Conservation (phyloP, 345 rosid species). For the Linum trigynum region DNA sequence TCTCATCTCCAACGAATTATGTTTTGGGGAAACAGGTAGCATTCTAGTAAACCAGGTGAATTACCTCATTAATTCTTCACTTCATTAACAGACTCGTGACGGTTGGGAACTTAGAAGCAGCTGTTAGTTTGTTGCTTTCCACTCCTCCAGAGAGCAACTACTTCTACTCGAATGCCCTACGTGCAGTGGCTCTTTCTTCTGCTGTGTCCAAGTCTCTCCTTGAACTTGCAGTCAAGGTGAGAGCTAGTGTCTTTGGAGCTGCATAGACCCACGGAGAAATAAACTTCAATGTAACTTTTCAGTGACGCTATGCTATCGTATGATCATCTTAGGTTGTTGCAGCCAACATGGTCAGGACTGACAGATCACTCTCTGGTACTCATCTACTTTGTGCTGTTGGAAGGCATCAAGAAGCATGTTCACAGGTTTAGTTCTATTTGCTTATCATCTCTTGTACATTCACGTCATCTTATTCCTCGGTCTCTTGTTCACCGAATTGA, state of each 20-base stretch:
- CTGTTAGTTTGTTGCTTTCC: constrained; percentile 87
- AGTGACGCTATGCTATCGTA: constrained; percentile 3
- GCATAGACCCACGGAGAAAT: neutral
- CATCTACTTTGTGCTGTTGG: constrained; percentile 98
- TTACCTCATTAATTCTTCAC: constrained; percentile 10
- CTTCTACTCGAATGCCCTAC: constrained; percentile 87
- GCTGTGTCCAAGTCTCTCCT: constrained; percentile 94
- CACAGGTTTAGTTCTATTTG: constrained; percentile 54
- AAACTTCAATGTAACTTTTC: constrained; percentile 1
- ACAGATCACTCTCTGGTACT: constrained; percentile 75
- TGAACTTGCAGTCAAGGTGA: constrained; percentile 89
- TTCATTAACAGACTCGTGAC: constrained; percentile 62
- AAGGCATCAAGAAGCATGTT: constrained; percentile 96
- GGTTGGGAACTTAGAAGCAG: constrained; percentile 91
- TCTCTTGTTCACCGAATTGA: too few species aligned
- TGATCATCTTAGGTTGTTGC: constrained; percentile 67
- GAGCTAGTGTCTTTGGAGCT: constrained; percentile 6
- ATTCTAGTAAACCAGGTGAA: constrained; percentile 7
- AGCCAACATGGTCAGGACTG: constrained; percentile 94
- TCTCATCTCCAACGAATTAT: neutral
- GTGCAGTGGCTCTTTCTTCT: constrained; percentile 95
- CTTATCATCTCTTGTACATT: neutral
- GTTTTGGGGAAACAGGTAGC: neutral
- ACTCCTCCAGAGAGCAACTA: constrained; percentile 84
- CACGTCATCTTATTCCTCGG: too few species aligned